Evolutionary conservation across 2,329 filamentous ascomycete species (phyloP), one percentile per base, ranked within the genome.

Genomic region (Cladosporium oxysporum): DNA sequence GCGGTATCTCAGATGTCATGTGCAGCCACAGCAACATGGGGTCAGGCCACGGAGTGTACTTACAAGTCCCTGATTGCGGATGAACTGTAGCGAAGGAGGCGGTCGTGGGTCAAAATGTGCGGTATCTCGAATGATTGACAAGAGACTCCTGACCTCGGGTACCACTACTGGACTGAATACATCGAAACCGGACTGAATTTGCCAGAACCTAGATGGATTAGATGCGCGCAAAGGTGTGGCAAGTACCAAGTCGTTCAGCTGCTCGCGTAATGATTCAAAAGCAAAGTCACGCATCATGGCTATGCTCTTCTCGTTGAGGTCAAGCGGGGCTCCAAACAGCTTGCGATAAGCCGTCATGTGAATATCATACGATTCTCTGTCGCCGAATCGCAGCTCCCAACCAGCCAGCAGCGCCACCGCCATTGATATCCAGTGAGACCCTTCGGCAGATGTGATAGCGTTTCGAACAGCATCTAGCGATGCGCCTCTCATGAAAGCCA

Each of bases 361-460:
- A 5, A 71, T 61, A 11, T 67, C 66, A 53, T 70, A 72, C 2
- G 67, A 68, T 29, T 66, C 37, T 3, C 35, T 57, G 29, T 72
- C 71, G 10, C 71, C 71, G n/a, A 68, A 72, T 6, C 68, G 66
- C 11, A 67, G 66, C 47, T 72, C 71, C 71, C 71, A 72, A 12
- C 70, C 71, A 28, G 71, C 71, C 16, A 72, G 66, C 4, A 72
- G 59, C 8, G 71, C 71, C 16, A 72, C 69, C 0, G 70, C 68
- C 12, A 72, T 58, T 7, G 69, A 69, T 8, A 69, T 67, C 50
- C 68, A 58, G 41, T 67, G 64, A n/a, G 68, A 68, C 23, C 59
- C 65, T 5, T 64, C 58, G 8, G 57, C 57, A 28, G 61, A 58
- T 11, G 68, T 62, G 10, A 71, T 59, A 2, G 68, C 64, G 10